These are phyloP conservation scores for Fusarium penzigii DNA, from an alignment of 2,329 filamentous ascomycete species.

Conservation along the genomic window DNA sequence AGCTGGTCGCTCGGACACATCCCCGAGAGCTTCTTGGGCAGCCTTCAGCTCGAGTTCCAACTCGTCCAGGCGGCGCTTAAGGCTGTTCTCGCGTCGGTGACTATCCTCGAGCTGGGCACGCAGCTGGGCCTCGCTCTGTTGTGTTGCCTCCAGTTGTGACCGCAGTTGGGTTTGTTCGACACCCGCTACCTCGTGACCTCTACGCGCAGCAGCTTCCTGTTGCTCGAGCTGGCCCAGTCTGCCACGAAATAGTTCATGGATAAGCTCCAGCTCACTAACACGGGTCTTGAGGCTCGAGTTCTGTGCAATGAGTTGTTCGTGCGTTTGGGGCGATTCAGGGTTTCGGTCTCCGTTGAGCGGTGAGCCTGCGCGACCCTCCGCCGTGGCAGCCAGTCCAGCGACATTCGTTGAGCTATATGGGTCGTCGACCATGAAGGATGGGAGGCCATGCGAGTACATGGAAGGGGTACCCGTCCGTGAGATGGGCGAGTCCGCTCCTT, in stretches of 20 bases:
- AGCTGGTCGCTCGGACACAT: constrained; percentile 26
- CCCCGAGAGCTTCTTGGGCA: constrained; percentile 15
- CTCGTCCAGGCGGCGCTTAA: constrained; percentile 82
- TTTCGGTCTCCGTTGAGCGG: constrained; percentile 61
- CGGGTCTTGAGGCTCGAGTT: constrained; percentile 92
- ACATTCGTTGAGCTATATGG: constrained; percentile 61
- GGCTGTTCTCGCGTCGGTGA: constrained; percentile 74
- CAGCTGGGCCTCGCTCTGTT: constrained; percentile 46
- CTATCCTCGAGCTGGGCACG: constrained; percentile 72
- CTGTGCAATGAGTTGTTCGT: constrained; percentile 75
- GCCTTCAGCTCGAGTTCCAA: constrained; percentile 62
- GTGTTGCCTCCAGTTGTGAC: constrained; percentile 52
- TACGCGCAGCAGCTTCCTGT: constrained; percentile 68
- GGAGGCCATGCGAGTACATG: constrained; percentile 72
- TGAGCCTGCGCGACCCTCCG: constrained; percentile 53
- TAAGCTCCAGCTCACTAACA: constrained; percentile 92
- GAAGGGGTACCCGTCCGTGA: constrained; percentile 78
- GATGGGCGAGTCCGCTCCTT: constrained; percentile 75
- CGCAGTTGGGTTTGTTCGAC: constrained; percentile 59
- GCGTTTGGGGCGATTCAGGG: constrained; percentile 71
- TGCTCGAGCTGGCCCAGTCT: constrained; percentile 78
- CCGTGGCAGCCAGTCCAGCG: constrained; percentile 49
- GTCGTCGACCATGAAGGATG: constrained; percentile 77
- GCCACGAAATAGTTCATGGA: constrained; percentile 80
- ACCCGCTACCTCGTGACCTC: constrained; percentile 57